Conservation (phyloP, 345 rosid genomes). For the Brassica juncea region DNA sequence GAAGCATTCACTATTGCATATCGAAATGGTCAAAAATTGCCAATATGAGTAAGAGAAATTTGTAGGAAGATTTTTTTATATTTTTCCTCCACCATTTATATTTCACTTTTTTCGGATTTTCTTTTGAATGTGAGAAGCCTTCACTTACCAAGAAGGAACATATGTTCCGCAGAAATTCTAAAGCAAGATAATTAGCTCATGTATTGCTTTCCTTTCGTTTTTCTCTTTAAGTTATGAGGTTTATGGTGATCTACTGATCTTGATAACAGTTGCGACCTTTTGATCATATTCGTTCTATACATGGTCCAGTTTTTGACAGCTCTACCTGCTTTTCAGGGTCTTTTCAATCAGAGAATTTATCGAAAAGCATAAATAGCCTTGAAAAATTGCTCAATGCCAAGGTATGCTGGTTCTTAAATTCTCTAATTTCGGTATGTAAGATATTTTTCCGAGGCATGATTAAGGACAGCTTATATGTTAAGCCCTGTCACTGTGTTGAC, state of each 20-base stretch:
- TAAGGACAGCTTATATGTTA: background rate
- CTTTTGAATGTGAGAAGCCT: background rate
- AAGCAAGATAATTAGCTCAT: constrained; percentile 19
- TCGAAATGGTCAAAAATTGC: constrained; percentile 7
- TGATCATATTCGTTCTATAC: constrained; percentile 15
- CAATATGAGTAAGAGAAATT: constrained; percentile 6
- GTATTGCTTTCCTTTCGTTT: constrained; percentile 10
- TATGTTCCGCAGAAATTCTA: constrained; percentile 9
- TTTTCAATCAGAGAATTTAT: constrained; percentile 60
- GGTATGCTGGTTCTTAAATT: constrained; percentile 49
- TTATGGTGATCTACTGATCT: constrained; percentile 3
- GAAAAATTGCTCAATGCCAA: constrained; percentile 89
- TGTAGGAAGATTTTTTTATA: background rate
- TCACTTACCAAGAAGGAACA: constrained; percentile 4
- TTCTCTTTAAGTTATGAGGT: constrained; percentile 9
- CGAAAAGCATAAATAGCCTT: constrained; percentile 84
- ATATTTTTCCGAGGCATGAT: constrained; percentile 15
- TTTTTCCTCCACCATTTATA: background rate
- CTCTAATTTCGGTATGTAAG: constrained; percentile 29
- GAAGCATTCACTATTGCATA: background rate
- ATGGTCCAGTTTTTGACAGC: constrained; percentile 21
- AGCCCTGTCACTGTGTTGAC: constrained; percentile 11
- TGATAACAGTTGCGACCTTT: constrained; percentile 26
- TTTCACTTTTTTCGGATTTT: constrained; percentile 6
- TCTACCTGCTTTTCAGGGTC: constrained; percentile 65